Evolutionary conservation across 179 eudicot genomes (phyloP), one percentile per base, ranked within the genome.

Genomic region (Gypsophila paniculata): DNA sequence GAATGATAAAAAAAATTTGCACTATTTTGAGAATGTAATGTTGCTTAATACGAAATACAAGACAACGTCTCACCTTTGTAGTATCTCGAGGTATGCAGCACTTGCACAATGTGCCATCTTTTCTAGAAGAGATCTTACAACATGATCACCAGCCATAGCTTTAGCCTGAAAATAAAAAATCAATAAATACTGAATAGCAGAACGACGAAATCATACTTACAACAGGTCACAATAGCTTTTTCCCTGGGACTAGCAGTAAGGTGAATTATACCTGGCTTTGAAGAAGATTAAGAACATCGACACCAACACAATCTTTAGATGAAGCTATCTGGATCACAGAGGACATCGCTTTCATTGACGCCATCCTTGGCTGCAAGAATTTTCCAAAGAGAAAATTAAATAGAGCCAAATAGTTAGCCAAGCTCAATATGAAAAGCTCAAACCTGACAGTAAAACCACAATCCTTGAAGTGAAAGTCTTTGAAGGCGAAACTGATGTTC

Each of bases 391-490:
- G 9, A 25, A 46, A 55, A 22, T 8, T 22, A 62, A 48, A 8
- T 15, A 38, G 18, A 54, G 21, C 19, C 36, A 26, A 49, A 38
- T 38, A 25, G n/a, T 48, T 21, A 36, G 15, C 42, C 69, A 72
- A 62, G 48, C 73, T 55, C 6, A 70, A 25, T 44, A 72, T 51
- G 19, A 55, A 75, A 71, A 49, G 72, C 59, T 68, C 74, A 75
- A 46, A 93, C 98, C 97, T 93, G 98, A 80, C 97, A 93, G 74
- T 93, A 91, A 75, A 91, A 93, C 97, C 97, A 91, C 76, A 93
- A 77, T 80, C 98, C 97, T 81, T 93, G 97, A 64, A 93, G 81
- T 44, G 98, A 93, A 76, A 93, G 96, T 78, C 86, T 83, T 77
- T 90, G 85, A 2, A 89, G 79, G 46, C 93, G 91, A 85, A 93